Evolutionary conservation across 495 filamentous ascomycete species (phyloP), one percentile per base, ranked within the genome.

Genomic region (Xylaria sp.): DNA sequence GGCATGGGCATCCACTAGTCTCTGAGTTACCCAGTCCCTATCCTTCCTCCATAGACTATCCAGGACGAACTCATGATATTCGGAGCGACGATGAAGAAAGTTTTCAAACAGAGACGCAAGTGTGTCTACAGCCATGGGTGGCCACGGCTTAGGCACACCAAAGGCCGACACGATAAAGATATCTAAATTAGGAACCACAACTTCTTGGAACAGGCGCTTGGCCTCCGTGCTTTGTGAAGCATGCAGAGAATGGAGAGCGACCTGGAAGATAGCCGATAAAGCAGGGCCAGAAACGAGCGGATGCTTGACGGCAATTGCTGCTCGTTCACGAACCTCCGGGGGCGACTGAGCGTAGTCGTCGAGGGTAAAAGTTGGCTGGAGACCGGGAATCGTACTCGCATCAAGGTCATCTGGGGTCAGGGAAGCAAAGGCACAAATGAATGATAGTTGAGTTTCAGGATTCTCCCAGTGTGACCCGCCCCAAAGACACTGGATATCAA

Each of bases 41-140:
- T 98, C 93, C 72, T 93, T 91, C 72, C 91, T 90, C 95, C 96
- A 98, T 4, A 97, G 82, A 69, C 92, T 93, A 77, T 96, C 88
- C 64, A 98, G 86, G 21, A 97, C 95, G 62, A 98, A 93, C 67
- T 93, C 90, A 76, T 93, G 89, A 19, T 93, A 89, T 6, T 79
- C 74, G 2, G 84, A 80, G 15, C 75, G 78, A 67, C 82, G 83
- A 58, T 80, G 74, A 7, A 89, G 71, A 70, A 87, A 88, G 11
- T 82, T 81, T 21, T 87, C 84, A 48, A 88, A 88, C 24, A 89
- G 74, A 0, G 84, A 85, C 9, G 80, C 81, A 29, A 88, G 73
- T 5, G 87, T 88, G 5, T 89, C 87, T 15, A 81, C 82, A n/a
- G 87, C 85, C 78, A 88, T 83, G 2, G 75, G 75, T 7, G 86